Percentiles rank a stretch among this genome's conserved stretches.
Conservation (phyloP, 2,329 filamentous ascomycete species). For the Sclerotinia spermophila region DNA sequence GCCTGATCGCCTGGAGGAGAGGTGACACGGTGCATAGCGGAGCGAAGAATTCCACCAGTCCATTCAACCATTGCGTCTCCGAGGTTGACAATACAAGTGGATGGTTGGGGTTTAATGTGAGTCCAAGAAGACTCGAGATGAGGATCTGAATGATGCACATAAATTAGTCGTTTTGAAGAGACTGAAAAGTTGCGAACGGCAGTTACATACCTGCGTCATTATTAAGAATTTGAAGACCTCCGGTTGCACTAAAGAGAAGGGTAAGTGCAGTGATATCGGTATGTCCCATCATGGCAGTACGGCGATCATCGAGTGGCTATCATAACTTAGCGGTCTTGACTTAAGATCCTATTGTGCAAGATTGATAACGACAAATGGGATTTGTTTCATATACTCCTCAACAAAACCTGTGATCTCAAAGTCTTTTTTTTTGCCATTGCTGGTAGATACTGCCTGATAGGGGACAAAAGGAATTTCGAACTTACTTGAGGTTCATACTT, state of each 20-base stretch:
- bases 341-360: no score
- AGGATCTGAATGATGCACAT: neutral
- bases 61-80: slow-evolving; percentile 38
- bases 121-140: slow-evolving; percentile 33
- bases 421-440: no score
- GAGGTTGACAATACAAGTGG: slow-evolving; percentile 37
- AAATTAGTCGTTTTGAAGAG: neutral
- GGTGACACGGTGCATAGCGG: slow-evolving; percentile 34
- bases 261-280: slow-evolving; percentile 13
- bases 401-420: neutral
- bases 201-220: slow-evolving; percentile 31
- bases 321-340: neutral
- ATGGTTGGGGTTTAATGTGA: slow-evolving; percentile 36
- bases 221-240: slow-evolving; percentile 37
- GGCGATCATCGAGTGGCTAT: neutral
- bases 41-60: slow-evolving; percentile 31
- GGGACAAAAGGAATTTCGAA: neutral
- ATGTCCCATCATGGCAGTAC: slow-evolving; percentile 12
- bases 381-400: neutral
- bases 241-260: slow-evolving; percentile 30
- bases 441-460: no score
- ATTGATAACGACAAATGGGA: neutral
- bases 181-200: slow-evolving; percentile 27
- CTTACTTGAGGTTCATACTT: slow-evolving; percentile 10
- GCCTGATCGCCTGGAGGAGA: slow-evolving; percentile 29